Percentiles rank a stretch among this genome's conserved stretches.
phyloP scores from a whole-genome alignment of 768 basidiomycete genomes.

The Lentinula raphanica region DNA sequence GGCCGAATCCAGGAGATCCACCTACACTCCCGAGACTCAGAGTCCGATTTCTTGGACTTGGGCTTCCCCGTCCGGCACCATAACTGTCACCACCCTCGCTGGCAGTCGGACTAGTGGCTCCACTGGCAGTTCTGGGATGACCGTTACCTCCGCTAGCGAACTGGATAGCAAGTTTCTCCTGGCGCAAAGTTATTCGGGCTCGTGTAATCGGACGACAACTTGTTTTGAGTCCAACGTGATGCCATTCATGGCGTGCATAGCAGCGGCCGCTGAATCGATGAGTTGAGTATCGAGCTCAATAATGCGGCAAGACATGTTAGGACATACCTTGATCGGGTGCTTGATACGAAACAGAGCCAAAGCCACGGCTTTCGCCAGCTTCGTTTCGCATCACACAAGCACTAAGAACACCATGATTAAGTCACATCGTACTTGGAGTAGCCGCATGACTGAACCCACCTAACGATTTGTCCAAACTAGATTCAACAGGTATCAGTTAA shows the following conservation, averaged over 20 bases:
- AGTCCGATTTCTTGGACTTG: conserved; percentile 47
- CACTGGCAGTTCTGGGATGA: conserved; percentile 75
- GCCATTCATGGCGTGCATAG: conserved; percentile 82
- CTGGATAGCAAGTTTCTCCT: conserved; percentile 83
- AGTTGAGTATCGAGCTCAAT: neutral
- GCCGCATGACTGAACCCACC: conserved; percentile 35
- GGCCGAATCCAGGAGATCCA: conserved; percentile 45
- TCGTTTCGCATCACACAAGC: conserved; percentile 93
- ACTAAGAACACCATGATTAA: conserved; percentile 35
- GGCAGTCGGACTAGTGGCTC: conserved; percentile 79
- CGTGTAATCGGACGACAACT: conserved; percentile 82
- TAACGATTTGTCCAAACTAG: conserved; percentile 86
- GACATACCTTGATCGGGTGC: conserved; percentile 71
- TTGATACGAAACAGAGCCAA: conserved; percentile 88
- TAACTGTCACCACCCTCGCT: conserved; percentile 80
- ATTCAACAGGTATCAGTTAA: conserved; percentile 1
- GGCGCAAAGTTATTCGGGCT: conserved; percentile 87
- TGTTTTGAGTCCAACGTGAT: conserved; percentile 64
- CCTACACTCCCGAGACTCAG: conserved; percentile 27
- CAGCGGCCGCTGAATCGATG: conserved; percentile 50
- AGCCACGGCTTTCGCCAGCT: conserved; percentile 73
- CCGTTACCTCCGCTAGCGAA: conserved; percentile 63
- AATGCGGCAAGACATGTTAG: neutral
- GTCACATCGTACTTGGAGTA: neutral
- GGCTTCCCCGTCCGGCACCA: conserved; percentile 65